These are phyloP conservation scores for Podospora sp. DNA, from an alignment of 495 filamentous ascomycete species.

Conservation along the genomic window DNA sequence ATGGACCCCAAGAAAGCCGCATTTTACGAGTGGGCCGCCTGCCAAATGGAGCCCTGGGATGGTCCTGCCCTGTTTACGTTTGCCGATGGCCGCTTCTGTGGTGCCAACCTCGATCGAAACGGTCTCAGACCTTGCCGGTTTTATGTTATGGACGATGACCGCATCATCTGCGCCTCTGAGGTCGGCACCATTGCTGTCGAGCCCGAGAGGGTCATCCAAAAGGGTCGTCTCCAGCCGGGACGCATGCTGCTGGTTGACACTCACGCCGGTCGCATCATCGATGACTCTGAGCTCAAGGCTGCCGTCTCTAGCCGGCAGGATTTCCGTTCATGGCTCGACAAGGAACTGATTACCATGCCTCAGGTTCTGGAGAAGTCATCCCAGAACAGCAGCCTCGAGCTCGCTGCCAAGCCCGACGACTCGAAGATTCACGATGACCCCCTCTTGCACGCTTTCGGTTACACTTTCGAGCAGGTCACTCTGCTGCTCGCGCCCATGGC, in stretches of 20 bases:
- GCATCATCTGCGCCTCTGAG: slow-evolving; percentile 97
- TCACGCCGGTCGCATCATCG: slow-evolving; percentile 91
- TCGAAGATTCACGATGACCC: slow-evolving; percentile 82
- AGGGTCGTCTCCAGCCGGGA: slow-evolving; percentile 92
- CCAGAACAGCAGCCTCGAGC: slow-evolving; percentile 51
- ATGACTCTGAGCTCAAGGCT: slow-evolving; percentile 90
- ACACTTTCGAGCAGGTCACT: slow-evolving; percentile 96
- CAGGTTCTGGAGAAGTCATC: slow-evolving; percentile 64
- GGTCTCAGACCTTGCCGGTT: slow-evolving; percentile 96
- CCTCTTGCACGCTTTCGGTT: slow-evolving; percentile 86
- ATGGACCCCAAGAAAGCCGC: slow-evolving; percentile 97
- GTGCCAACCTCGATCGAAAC: slow-evolving; percentile 98
- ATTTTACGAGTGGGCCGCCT: slow-evolving; percentile 99
- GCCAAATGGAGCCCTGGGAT: slow-evolving; percentile 99
- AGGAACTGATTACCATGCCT: slow-evolving; percentile 79
- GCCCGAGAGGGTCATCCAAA: slow-evolving; percentile 87
- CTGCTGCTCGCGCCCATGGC: slow-evolving; percentile 95
- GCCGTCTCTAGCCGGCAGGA: slow-evolving; percentile 83
- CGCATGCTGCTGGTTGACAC: slow-evolving; percentile 99
- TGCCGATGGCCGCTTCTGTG: slow-evolving; percentile 95
- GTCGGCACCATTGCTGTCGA: slow-evolving; percentile 94
- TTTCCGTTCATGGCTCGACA: slow-evolving; percentile 87
- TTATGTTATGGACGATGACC: slow-evolving; percentile 97
- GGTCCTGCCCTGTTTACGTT: slow-evolving; percentile 98
- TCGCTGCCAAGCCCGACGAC: slow-evolving; percentile 67